Evolutionary conservation across 495 filamentous ascomycete genomes (phyloP), one percentile per base, ranked within the genome.

Genomic region (Aspergillus indologenus): DNA sequence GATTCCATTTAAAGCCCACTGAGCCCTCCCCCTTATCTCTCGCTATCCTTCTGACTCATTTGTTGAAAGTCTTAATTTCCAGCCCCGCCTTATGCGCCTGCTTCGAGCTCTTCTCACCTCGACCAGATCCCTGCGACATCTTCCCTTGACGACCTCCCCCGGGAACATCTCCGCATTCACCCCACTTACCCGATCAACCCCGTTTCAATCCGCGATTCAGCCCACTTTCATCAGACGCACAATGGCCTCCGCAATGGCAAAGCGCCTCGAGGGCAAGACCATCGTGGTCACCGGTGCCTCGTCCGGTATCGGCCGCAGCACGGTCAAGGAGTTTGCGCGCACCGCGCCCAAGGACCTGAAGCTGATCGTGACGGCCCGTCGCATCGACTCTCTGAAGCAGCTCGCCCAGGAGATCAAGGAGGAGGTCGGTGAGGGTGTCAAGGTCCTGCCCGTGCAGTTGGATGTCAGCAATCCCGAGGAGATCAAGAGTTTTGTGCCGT

Each of bases 231-330:
- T 69, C 45, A 68, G 62, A 68, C 76, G 76, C 65, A 74, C 72
- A 48, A 96, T 96, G 92, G 81, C 90, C 20, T 78, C 87, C 43
- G 87, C 91, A 66, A 87, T 90, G 79, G 81, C 83, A 59, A 87
- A 89, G 73, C 92, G 94, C 77, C 89, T 98, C 45, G 83, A 88
- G 61, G 92, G 92, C 83, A 98, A 98, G 77, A 98, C 92, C 1
- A 83, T 98, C 45, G 72, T 98, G 40, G 83, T 98, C 54, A 98
- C 94, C 0, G 94, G 94, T 44, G 94, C 94, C 40, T 94, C 89
- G 0, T 96, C 92, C 1, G 94, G 94, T 45, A 98, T 98, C 68
- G 94, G 94, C 1, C 82, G 82, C 56, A 88, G 85, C 70, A 90
- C 86, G 48, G 94, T 94, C 23, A 79, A 91, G 65, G 94, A 98